Evolutionary conservation across 2,329 filamentous ascomycete genomes (phyloP), one percentile per base, ranked within the genome.

Genomic region (Hypoxylon sp.): DNA sequence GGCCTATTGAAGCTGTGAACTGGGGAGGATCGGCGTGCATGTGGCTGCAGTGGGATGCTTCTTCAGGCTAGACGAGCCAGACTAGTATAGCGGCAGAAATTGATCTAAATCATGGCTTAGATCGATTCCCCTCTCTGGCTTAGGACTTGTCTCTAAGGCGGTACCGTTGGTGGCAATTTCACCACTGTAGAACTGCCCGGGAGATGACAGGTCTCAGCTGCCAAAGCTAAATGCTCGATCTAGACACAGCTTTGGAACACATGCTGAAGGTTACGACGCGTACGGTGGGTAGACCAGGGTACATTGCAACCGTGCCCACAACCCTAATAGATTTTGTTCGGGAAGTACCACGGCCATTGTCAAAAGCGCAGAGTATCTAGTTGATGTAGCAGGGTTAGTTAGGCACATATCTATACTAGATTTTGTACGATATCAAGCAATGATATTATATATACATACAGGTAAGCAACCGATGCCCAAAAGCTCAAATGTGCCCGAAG

Each of bases 81-180:
- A n/a, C 21, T 61, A 58, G 36, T 25, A 51, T 32, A 51, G 19
- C 28, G 34, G 28, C 38, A 56, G 48, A 65, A 7, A 58, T 57
- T 55, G 45, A 68, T 65, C 36, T 19, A 49, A 52, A 50, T 17
- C 49, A 50, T 68, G 62, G 17, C 32, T 58, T 56, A 58, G 57
- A 61, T 46, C 32, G 19, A 59, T 57, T 49, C 49, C 6, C 34
- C 38, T 21, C 14, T 25, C 21, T 21, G 36, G 21, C 28, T 59
- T 41, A 23, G 43, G 28, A 38, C 55, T 48, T 28, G 21, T 56
- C n/a, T 28, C 5, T 4, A 55, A 48, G 57, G 34, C 53, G 13
- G 19, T 49, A 51, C 52, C 60, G 52, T 57, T 50, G 34, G 46
- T 30, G 32, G 21, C 14, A 38, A 58, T 30, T 36, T 17, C 25